Base-by-base conservation (phyloP, 2,329 filamentous ascomycete species). In the Neonectria magnoliae region DNA sequence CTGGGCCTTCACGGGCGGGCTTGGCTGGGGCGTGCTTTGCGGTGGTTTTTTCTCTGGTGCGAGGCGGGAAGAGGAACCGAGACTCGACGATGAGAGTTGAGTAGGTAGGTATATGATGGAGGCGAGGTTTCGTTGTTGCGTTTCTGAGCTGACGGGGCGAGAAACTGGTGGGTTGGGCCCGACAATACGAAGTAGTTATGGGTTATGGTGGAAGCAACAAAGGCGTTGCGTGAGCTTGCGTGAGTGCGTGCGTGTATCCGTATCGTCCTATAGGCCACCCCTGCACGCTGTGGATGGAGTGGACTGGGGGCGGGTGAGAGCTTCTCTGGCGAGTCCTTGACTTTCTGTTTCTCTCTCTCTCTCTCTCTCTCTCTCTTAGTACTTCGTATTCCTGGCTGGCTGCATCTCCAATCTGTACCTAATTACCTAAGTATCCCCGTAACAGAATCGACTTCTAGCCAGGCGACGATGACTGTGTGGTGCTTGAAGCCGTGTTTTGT, bases 181-280 rank as follows among this genome's bases (percentile, higher is more conserved):
- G 54, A 65, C 55, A 38, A 56, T 38, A 38, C 13, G 59, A 57
- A 55, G 29, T 33, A 7, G 41, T 31, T 38, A 51, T 48, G 55
- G 13, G 55, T 57, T 56, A 29, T 56, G 51, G 36, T 56, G 60
- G 42, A 62, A 42, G 44, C 47, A 57, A 54, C 51, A 41, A 53
- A 42, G 42, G 57, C 33, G 22, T 51, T 63, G 47, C 33, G 51
- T 62, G 54, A 54, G 58, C 58, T 65, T 47, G 66, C 44, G 57
- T 69, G 66, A 57, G 41, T 58, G 56, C 45, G 56, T 58, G 48
- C 48, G 56, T 58, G 45, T 58, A 29, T 44, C 20, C 16, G 38
- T 31, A 63, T 63, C 55, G 60, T 55, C 57, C 60, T 63, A 59
- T 63, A 16, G 52, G 53, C 42, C 20, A 44, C 45, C 54, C 29